Evolutionary conservation across 1,284 basidiomycete species (phyloP), one percentile per base, ranked within the genome.

Genomic region (Boletellus sp.): DNA sequence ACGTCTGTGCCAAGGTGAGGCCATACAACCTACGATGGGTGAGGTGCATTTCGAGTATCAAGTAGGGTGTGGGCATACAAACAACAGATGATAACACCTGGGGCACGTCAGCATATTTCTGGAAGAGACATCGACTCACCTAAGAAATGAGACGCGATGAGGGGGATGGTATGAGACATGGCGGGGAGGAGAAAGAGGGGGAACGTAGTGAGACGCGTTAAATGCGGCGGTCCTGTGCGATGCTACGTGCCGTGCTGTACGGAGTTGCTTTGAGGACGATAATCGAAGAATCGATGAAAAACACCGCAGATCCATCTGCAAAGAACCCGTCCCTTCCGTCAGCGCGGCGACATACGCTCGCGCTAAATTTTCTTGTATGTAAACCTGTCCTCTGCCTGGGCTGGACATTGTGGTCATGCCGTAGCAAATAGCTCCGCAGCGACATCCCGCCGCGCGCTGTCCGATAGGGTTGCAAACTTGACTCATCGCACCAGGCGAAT

Each of bases 31-130:
- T 64, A 20, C 48, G 11, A 2, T 2, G 6, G 23, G 43, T 57
- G 36, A 53, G 30, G 20, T 7, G 52, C 36, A 45, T 4, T 20
- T 23, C 7, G 17, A 22, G 25, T 21, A 26, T 5, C 7, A 14
- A 38, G 30, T 8, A 43, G 22, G 10, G 9, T 0, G 34, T n/a
- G 4, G 16, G 17, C 61, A 16, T 35, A 63, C 61, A 63, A 26
- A 46, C 64, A 62, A 16, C 64, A 66, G 5, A 63, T 25, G 10
- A 67, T 42, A 43, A 67, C 63, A 8, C 61, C 64, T 67, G 20
- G 13, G 10, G 0, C 1, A 22, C 1, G 30, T 65, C 2, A 64
- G 45, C 10, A n/a, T 3, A 13, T 8, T 13, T 35, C 14, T 5
- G 23, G 2, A 22, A 7, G 0, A 1, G 7, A 13, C 10, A 20